Evolutionary conservation across 768 basidiomycete species (phyloP).

Genomic region (button mushroom (Agaricus bisporus)): DNA sequence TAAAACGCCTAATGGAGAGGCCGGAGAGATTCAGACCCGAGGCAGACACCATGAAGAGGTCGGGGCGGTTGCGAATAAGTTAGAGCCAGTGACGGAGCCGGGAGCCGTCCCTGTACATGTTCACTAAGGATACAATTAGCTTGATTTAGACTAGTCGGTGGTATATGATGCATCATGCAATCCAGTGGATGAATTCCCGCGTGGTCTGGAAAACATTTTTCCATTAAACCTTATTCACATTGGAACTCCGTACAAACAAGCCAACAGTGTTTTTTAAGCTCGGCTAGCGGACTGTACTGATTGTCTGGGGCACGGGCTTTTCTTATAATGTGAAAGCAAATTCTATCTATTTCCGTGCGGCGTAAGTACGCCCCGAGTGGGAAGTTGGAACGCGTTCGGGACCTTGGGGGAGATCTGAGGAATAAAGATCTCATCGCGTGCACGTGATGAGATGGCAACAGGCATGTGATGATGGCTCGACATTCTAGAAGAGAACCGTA

Average conservation of each 20-base stretch:
- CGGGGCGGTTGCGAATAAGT: neutral
- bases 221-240: too few relatives aligned
- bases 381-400: neutral
- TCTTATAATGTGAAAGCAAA: neutral
- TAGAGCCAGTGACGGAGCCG: neutral
- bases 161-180: too few relatives aligned
- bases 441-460: constrained; percentile 7
- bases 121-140: neutral
- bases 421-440: neutral
- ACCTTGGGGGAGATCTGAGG: neutral
- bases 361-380: neutral
- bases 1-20: neutral
- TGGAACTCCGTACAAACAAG: too few relatives aligned
- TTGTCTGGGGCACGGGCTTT: too few relatives aligned
- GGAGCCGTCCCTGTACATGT: constrained; percentile 1
- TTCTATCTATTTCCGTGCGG: neutral
- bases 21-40: neutral
- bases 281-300: too few relatives aligned
- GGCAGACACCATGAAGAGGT: neutral
- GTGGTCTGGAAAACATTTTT: too few relatives aligned
- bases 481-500: neutral
- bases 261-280: too few relatives aligned
- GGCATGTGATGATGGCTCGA: constrained; percentile 4
- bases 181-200: too few relatives aligned
- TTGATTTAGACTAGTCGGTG: too few relatives aligned